phyloP scores from a whole-genome alignment of 352 stramenopile species.

The Pilasporangium apinafurcum region DNA sequence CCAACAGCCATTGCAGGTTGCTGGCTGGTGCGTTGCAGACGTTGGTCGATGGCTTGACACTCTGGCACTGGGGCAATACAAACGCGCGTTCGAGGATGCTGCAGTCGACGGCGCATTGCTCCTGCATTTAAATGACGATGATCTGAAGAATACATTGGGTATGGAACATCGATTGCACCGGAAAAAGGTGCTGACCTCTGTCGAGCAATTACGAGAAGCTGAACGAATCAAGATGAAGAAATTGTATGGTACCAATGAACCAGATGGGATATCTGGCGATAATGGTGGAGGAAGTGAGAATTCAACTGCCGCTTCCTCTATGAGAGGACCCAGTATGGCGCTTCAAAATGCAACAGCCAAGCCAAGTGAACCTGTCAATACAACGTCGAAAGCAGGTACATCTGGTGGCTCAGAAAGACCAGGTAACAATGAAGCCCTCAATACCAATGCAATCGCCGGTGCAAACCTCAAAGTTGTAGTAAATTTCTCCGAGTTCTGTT shows the following conservation, averaged over 20 bases:
- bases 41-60: constrained; percentile 89
- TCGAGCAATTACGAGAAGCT: constrained; percentile 58
- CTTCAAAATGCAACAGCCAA: too few relatives aligned
- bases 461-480: constrained; percentile 40
- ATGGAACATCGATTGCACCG: constrained; percentile 94
- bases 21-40: constrained; percentile 84
- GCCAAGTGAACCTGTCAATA: too few relatives aligned
- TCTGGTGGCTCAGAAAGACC: too few relatives aligned
- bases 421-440: too few relatives aligned
- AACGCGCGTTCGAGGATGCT: constrained; percentile 82
- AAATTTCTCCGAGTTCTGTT: constrained; percentile 68
- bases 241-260: constrained; percentile 22
- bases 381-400: too few relatives aligned
- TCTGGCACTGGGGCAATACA: constrained; percentile 85
- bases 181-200: constrained; percentile 93
- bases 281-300: neutral
- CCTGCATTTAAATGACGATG: constrained; percentile 86
- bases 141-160: constrained; percentile 92
- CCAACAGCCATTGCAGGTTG: constrained; percentile 60
- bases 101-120: constrained; percentile 87
- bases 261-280: neutral
- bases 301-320: too few relatives aligned
- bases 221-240: constrained; percentile 41
- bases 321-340: too few relatives aligned
- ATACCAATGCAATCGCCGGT: neutral